Base-by-base conservation (phyloP, 129 eudicot genomes). In the Erigeron canadensis region DNA sequence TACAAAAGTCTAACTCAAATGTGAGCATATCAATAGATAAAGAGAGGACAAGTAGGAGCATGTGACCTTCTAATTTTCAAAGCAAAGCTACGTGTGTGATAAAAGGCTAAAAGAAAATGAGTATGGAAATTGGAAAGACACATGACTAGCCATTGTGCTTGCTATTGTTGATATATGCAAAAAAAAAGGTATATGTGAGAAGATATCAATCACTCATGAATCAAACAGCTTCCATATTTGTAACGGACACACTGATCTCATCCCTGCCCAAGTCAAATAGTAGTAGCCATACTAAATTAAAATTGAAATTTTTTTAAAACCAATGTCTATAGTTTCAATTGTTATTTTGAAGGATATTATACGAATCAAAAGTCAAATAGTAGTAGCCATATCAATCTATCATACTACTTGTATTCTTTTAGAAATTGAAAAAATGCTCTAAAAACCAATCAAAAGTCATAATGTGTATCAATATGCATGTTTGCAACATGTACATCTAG, bases 161-260 rank as follows among this genome's bases (percentile, higher is more conserved):
- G 76, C 70, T n/a, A n/a, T n/a, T n/a, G n/a, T n/a, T n/a, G n/a
- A n/a, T n/a, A n/a, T n/a, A n/a, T n/a, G n/a, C n/a, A n/a, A 65
- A 70, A 68, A 84, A 80, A 23, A 63, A 63, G 88, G 46, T 47
- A 72, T 51, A 57, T 58, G 79, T 66, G 45, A 71, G 70, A 75
- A 54, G 69, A 71, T 71, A 70, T 61, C 79, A 76, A 54, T 80
- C 88, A 58, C 78, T 59, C 60, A 67, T 77, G 23, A 74, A 80
- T 71, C 83, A 84, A 84, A 75, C 70, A 75, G 79, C 77, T 78
- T 77, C 83, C 83, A 67, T 63, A 77, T 61, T 34, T 80, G 69
- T 53, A 18, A 42, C 70, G 69, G 50, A 76, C 84, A 68, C 39
- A 37, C 51, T 80, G 54, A 70, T 63, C 83, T 73, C 80, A 82